These are phyloP conservation scores for Halenospora varia DNA, from an alignment of 495 filamentous ascomycete species.

Conservation along the genomic window DNA sequence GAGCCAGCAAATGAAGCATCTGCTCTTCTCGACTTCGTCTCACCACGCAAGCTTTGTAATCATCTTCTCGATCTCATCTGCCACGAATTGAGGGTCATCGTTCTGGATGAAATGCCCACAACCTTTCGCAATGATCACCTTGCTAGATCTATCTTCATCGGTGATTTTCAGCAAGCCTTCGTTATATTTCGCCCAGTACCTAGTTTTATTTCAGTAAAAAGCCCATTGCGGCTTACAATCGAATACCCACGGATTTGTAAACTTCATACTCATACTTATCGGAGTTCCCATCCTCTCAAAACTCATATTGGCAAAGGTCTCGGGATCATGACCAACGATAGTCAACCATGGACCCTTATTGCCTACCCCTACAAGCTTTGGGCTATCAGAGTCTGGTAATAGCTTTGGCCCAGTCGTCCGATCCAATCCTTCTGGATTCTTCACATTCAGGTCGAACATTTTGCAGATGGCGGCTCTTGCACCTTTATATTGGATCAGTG, in stretches of 20 bases:
- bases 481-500: constrained; percentile 40
- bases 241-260: constrained; percentile 10
- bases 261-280: constrained; percentile 9
- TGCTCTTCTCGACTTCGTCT: too few relatives aligned
- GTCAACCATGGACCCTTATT: constrained; percentile 41
- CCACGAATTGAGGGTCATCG: constrained; percentile 56
- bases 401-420: constrained; percentile 42
- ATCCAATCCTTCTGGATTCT: constrained; percentile 53
- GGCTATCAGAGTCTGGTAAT: constrained; percentile 47
- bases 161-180: constrained; percentile 48
- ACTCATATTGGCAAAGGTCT: constrained; percentile 50
- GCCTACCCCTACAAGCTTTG: constrained; percentile 37
- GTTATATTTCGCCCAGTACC: constrained; percentile 55
- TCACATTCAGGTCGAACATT: constrained; percentile 50
- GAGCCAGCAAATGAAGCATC: too few relatives aligned
- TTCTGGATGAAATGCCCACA: constrained; percentile 62
- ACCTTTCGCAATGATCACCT: constrained; percentile 46
- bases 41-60: constrained; percentile 27
- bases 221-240: too few relatives aligned
- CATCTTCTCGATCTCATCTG: constrained; percentile 38
- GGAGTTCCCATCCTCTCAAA: constrained; percentile 29
- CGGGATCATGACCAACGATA: constrained; percentile 59
- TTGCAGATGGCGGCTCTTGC: constrained; percentile 34
- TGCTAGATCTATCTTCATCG: constrained; percentile 30
- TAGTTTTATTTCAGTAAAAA: constrained; percentile 44